A percentile compares a stretch with the other conserved stretches of the same genome.
These are phyloP conservation scores for Delonix regia DNA, from an alignment of 306 rosid species.

Conservation along the genomic window DNA sequence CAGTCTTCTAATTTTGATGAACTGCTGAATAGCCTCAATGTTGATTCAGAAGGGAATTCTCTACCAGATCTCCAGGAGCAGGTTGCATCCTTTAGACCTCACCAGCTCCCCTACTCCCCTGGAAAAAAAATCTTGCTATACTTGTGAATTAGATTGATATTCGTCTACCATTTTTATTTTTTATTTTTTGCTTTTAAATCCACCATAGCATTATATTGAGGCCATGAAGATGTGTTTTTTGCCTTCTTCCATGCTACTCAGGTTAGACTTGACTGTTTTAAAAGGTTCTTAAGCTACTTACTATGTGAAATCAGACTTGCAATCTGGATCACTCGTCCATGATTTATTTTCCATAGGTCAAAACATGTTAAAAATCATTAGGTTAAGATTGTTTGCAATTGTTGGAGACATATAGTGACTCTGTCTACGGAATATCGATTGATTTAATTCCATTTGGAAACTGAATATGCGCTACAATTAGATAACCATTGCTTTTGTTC, in stretches of 20 bases:
- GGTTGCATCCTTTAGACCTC: conserved; percentile 57
- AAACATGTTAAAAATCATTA: conserved; percentile 2
- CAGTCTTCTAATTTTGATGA: conserved; percentile 55
- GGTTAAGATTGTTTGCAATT: background rate
- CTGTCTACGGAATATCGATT: conserved; percentile 8
- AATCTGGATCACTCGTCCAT: background rate
- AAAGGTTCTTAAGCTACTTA: conserved; percentile 26
- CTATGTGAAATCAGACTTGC: conserved; percentile 24
- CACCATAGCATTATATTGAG: conserved; percentile 21
- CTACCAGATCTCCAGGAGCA: conserved; percentile 84
- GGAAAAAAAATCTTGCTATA: background rate
- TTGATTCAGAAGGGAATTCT: conserved; percentile 63
- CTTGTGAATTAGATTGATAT: conserved; percentile 29
- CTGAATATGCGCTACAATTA: conserved; percentile 17
- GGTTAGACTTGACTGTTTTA: conserved; percentile 13
- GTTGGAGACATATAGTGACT: conserved; percentile 2
- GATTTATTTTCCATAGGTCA: conserved; percentile 17
- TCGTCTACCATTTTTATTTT: background rate
- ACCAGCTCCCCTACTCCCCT: conserved; percentile 10
- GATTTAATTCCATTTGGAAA: conserved; percentile 24
- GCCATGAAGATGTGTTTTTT: conserved; percentile 25
- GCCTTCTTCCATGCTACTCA: conserved; percentile 11
- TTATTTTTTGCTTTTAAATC: background rate
- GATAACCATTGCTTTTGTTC: conserved; percentile 1
- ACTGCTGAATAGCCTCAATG: conserved; percentile 56